Percentiles rank a stretch among this genome's conserved stretches.
These are phyloP conservation scores for Conoideocrella luteorostrata DNA, from an alignment of 2,329 filamentous ascomycete species.

Conservation along the genomic window DNA sequence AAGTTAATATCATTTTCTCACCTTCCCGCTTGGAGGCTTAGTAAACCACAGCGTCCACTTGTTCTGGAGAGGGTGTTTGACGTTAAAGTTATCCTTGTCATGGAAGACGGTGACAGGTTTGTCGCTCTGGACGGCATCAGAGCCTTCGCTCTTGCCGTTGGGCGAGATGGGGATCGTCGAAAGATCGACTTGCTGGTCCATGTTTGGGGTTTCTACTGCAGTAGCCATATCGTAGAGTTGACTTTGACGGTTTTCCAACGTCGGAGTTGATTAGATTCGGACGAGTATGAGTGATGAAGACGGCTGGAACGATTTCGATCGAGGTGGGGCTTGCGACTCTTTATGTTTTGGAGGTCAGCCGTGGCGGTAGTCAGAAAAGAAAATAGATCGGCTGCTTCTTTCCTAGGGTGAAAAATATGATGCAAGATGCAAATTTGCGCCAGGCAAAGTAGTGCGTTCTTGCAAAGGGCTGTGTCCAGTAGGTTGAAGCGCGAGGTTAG, in stretches of 20 bases:
- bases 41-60: constrained; percentile 99
- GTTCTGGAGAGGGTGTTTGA: constrained; percentile 97
- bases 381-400: constrained; percentile 21
- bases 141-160: constrained; percentile 46
- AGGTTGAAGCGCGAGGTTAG: constrained; percentile 11
- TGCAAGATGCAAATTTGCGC: constrained; percentile 27
- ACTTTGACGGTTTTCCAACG: constrained; percentile 1
- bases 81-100: constrained; percentile 97
- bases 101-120: constrained; percentile 92
- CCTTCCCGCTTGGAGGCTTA: constrained; percentile 94
- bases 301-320: constrained; percentile 8
- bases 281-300: constrained; percentile 16
- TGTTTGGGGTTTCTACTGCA: constrained; percentile 25
- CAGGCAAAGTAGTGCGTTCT: constrained; percentile 28
- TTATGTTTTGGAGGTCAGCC: background rate
- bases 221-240: constrained; percentile 28
- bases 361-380: constrained; percentile 15
- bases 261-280: constrained; percentile 11
- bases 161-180: constrained; percentile 63
- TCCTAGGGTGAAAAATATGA: constrained; percentile 13
- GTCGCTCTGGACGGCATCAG: constrained; percentile 41
- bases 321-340: constrained; percentile 6
- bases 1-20: constrained; percentile 28
- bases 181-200: constrained; percentile 56
- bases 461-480: constrained; percentile 10